Evolutionary conservation across 345 rosid species (phyloP).

Genomic region (Schrenkiella parvula): DNA sequence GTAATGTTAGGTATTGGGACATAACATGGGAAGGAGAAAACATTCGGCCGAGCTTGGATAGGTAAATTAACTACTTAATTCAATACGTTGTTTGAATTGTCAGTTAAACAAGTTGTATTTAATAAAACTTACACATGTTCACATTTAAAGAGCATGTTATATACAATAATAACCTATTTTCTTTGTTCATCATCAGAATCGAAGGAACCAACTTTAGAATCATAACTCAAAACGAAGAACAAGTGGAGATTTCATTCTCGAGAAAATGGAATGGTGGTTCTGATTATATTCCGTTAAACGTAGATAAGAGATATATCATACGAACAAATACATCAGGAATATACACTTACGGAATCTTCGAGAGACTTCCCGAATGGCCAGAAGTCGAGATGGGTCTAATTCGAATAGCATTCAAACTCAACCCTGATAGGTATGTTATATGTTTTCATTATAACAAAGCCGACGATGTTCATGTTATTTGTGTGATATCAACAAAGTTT

Average conservation of each 20-base stretch:
- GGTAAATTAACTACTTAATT: slow-evolving; percentile 12
- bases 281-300: slow-evolving; percentile 46
- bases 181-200: slow-evolving; percentile 43
- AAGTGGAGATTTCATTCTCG: slow-evolving; percentile 59
- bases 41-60: slow-evolving; percentile 10
- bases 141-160: not conserved
- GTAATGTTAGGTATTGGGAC: slow-evolving; percentile 33
- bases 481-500: not conserved
- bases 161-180: not conserved
- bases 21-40: slow-evolving; percentile 26
- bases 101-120: not conserved
- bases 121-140: slow-evolving; percentile 4
- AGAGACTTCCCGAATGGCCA: slow-evolving; percentile 71
- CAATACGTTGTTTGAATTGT: not conserved
- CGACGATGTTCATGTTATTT: not conserved
- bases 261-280: slow-evolving; percentile 42
- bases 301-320: slow-evolving; percentile 67
- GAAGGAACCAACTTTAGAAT: slow-evolving; percentile 44
- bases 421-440: slow-evolving; percentile 54
- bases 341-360: slow-evolving; percentile 78
- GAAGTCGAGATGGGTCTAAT: slow-evolving; percentile 62
- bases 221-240: slow-evolving; percentile 47
- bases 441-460: not conserved
- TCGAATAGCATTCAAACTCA: slow-evolving; percentile 70
- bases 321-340: slow-evolving; percentile 61